Conservation (phyloP, 305 asterid genomes). For the Fraxinus platypoda region DNA sequence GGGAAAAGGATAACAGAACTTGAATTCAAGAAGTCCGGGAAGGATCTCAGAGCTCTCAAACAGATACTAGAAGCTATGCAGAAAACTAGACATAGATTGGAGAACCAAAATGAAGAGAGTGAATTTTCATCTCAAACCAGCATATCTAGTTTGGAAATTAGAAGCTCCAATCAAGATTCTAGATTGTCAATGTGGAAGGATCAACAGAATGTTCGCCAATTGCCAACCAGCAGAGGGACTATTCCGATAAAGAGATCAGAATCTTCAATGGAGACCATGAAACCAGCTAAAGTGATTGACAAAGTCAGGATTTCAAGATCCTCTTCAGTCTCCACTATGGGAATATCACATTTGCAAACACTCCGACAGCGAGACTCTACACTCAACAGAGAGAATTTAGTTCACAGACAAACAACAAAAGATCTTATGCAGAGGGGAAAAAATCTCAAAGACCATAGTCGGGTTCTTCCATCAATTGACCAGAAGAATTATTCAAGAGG, state of each 20-base stretch:
- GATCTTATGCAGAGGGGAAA: conserved; percentile 40
- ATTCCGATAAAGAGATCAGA: conserved; percentile 36
- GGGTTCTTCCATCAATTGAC: conserved; percentile 30
- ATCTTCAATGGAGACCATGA: conserved; percentile 43
- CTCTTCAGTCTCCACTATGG: conserved; percentile 20
- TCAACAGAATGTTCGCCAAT: conserved; percentile 27
- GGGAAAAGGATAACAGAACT: conserved; percentile 78
- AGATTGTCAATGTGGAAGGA: conserved; percentile 29
- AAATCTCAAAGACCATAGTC: conserved; percentile 32
- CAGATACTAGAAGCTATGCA: conserved; percentile 86
- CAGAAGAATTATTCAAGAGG: conserved; percentile 32
- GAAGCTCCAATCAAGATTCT: conserved; percentile 27
- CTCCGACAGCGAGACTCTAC: conserved; percentile 29
- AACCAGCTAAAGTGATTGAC: conserved; percentile 40
- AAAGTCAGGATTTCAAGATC: conserved; percentile 34
- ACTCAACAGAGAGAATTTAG: conserved; percentile 37
- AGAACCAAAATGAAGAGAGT: conserved; percentile 41
- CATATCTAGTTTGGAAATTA: conserved; percentile 26
- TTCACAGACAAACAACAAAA: conserved; percentile 33
- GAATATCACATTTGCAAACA: conserved; percentile 37
- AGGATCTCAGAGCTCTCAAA: conserved; percentile 92
- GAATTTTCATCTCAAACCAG: conserved; percentile 35
- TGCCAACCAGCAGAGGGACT: conserved; percentile 36
- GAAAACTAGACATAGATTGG: conserved; percentile 57
- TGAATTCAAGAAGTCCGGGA: conserved; percentile 78